These are phyloP conservation scores for Aspergillus oerlinghausenensis DNA, from an alignment of 2,329 filamentous ascomycete species.

Conservation along the genomic window DNA sequence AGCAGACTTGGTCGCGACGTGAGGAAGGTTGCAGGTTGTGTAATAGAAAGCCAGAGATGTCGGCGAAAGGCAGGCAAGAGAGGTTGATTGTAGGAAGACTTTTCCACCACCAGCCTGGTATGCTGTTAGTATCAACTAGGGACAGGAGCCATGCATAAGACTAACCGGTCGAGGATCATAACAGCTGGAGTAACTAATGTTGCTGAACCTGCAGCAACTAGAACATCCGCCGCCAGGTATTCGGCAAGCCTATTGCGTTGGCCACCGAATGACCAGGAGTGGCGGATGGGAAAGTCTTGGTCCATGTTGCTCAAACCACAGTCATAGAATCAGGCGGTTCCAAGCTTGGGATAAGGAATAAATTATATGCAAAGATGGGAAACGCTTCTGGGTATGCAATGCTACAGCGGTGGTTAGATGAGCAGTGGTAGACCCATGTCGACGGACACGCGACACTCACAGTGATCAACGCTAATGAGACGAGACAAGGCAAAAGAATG, in stretches of 20 bases:
- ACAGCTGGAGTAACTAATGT: slow-evolving; percentile 73
- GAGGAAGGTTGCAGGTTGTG: slow-evolving; percentile 35
- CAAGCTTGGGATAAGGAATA: neutral
- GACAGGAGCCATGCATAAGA: neutral
- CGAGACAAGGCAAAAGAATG: neutral
- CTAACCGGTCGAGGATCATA: slow-evolving; percentile 74
- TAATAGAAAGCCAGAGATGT: slow-evolving; percentile 33
- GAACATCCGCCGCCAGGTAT: slow-evolving; percentile 57
- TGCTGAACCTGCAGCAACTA: slow-evolving; percentile 65
- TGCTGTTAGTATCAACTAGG: slow-evolving; percentile 7
- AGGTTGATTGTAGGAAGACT: slow-evolving; percentile 34
- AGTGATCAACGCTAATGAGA: neutral
- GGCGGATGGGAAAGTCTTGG: slow-evolving; percentile 21
- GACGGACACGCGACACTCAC: neutral
- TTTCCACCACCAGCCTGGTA: slow-evolving; percentile 39
- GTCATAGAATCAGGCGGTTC: neutral
- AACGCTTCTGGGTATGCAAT: neutral
- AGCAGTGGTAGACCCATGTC: neutral
- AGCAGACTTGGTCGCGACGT: slow-evolving; percentile 39
- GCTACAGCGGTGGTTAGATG: neutral
- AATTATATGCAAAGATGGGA: neutral
- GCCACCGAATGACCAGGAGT: slow-evolving; percentile 21
- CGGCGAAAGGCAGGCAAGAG: slow-evolving; percentile 28
- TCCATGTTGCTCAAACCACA: slow-evolving; percentile 16
- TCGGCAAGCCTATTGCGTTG: slow-evolving; percentile 33